These are phyloP conservation scores for Aspergillus intermedius DNA, from an alignment of 2,329 filamentous ascomycete species.

Conservation along the genomic window DNA sequence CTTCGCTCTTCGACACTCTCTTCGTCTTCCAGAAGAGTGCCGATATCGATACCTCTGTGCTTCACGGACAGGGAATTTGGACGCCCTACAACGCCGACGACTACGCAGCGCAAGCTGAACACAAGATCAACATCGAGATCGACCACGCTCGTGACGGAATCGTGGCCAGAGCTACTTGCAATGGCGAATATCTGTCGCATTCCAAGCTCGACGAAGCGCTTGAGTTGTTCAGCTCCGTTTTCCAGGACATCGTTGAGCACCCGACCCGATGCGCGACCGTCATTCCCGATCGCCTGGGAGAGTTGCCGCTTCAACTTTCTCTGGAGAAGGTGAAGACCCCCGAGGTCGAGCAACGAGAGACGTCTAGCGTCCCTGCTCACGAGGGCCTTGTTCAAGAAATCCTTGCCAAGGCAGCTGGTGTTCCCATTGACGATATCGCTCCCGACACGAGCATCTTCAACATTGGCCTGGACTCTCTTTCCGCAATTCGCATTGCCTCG, in stretches of 20 bases:
- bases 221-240: constrained; percentile 11
- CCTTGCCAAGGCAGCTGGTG: constrained; percentile 16
- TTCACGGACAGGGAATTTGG: constrained; percentile 18
- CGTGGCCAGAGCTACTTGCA: constrained; percentile 14
- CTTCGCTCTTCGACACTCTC: constrained; percentile 42
- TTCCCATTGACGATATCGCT: constrained; percentile 16
- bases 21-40: constrained; percentile 47
- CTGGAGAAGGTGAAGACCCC: not conserved
- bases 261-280: constrained; percentile 18
- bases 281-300: constrained; percentile 15
- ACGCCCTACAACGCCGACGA: constrained; percentile 14
- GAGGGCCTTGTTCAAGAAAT: constrained; percentile 16
- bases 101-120: constrained; percentile 19
- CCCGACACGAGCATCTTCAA: constrained; percentile 24
- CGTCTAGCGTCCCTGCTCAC: constrained; percentile 2
- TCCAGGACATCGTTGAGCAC: constrained; percentile 23
- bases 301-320: constrained; percentile 14
- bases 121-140: constrained; percentile 26
- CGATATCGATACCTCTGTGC: constrained; percentile 5
- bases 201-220: constrained; percentile 13
- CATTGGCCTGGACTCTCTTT: constrained; percentile 26
- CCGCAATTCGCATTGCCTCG: constrained; percentile 25
- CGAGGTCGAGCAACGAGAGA: constrained; percentile 1
- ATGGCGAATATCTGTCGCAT: constrained; percentile 17
- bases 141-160: constrained; percentile 19